Percentiles rank a stretch among this genome's conserved stretches.
Conservation (phyloP, 2,329 filamentous ascomycete genomes). For the Xylariomycetidae sp. region DNA sequence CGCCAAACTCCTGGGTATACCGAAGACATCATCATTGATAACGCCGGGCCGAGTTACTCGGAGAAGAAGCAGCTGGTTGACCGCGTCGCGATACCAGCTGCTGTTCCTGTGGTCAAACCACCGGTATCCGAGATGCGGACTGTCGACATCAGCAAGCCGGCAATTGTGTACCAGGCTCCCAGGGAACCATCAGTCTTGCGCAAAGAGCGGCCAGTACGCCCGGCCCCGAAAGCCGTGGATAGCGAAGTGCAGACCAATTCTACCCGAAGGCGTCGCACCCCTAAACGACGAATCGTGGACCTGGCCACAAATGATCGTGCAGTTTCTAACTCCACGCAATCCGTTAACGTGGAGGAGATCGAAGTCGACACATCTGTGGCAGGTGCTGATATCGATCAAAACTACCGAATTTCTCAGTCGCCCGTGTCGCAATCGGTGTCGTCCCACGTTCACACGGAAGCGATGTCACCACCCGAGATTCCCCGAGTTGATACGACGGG, state of each 20-base stretch:
- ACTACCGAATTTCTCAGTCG: conserved; percentile 40
- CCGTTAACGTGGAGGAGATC: conserved; percentile 11
- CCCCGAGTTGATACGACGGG: conserved; percentile 34
- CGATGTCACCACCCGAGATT: conserved; percentile 28
- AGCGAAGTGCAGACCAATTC: conserved; percentile 55
- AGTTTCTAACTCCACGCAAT: conserved; percentile 15
- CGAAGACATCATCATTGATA: conserved; percentile 86
- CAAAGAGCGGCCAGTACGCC: conserved; percentile 47
- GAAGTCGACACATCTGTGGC: conserved; percentile 11
- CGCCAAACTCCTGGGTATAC: conserved; percentile 82
- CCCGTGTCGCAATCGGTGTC: conserved; percentile 30
- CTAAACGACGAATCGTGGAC: conserved; percentile 60
- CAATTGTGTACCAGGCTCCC: conserved; percentile 48
- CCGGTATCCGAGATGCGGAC: conserved; percentile 55
- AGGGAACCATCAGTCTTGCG: conserved; percentile 47
- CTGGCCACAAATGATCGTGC: conserved; percentile 47
- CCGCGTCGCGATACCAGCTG: conserved; percentile 67
- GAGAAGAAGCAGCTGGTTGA: conserved; percentile 83
- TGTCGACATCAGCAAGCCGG: conserved; percentile 62
- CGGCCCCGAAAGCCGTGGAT: conserved; percentile 43
- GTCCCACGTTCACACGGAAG: conserved; percentile 25
- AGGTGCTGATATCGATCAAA: conserved; percentile 16
- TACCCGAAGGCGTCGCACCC: conserved; percentile 52
- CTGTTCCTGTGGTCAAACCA: conserved; percentile 72
- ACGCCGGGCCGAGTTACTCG: conserved; percentile 71